phyloP scores from a whole-genome alignment of 1,139 yeast species.

The Blastobotrys serpentis region DNA sequence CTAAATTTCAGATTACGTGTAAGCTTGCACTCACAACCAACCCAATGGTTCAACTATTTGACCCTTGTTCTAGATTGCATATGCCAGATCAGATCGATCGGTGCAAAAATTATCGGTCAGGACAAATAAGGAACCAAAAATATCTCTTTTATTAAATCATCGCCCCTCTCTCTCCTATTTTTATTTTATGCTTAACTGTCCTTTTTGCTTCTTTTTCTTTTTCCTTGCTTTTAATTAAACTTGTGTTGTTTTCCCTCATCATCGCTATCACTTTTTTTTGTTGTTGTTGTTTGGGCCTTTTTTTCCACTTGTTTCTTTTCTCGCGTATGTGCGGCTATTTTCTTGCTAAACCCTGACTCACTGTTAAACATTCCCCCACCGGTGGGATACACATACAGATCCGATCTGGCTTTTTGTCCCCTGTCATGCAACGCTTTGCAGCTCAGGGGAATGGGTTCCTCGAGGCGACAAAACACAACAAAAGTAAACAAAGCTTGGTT shows the following conservation, averaged over 20 bases:
- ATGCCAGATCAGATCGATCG: conserved; percentile 4
- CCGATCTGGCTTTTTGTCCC: too few species aligned
- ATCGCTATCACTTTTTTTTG: neutral
- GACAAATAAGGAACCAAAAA: neutral
- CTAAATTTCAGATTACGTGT: neutral
- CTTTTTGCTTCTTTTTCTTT: neutral
- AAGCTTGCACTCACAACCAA: neutral
- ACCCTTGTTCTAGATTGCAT: conserved; percentile 5
- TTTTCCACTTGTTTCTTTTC: neutral
- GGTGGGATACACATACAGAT: too few species aligned
- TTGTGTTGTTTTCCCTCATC: neutral
- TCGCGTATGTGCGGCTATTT: too few species aligned
- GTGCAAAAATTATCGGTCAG: neutral
- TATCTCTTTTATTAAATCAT: neutral
- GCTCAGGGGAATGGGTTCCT: too few species aligned
- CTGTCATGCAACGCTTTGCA: too few species aligned
- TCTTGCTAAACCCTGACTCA: too few species aligned
- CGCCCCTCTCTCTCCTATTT: neutral
- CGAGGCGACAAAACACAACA: too few species aligned
- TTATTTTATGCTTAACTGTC: neutral
- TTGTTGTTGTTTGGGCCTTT: too few species aligned
- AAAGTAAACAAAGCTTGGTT: too few species aligned
- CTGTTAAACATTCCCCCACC: too few species aligned
- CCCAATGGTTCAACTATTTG: neutral
- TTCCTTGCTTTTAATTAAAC: conserved; percentile 1